Evolutionary conservation across 345 rosid genomes (phyloP).

Genomic region (Linum trigynum): DNA sequence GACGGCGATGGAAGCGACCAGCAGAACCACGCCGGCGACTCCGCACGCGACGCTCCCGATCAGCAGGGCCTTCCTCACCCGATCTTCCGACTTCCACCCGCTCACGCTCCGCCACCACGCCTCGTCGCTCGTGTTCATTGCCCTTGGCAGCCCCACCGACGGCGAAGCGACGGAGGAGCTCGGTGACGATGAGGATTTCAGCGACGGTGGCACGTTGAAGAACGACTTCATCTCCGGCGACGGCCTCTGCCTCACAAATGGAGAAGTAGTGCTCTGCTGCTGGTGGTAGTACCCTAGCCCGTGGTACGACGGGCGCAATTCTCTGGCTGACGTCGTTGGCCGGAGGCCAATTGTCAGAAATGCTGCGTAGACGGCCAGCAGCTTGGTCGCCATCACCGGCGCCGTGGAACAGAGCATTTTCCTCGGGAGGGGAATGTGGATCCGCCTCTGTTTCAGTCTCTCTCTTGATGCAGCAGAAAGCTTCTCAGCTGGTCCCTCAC

Average conservation of each 20-base stretch:
- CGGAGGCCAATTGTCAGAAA: too few relatives aligned
- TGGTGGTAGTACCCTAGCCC: constrained; percentile 37
- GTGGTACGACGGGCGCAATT: constrained; percentile 62
- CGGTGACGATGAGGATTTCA: constrained; percentile 18
- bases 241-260: constrained; percentile 20
- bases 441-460: too few relatives aligned
- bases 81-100: constrained; percentile 22
- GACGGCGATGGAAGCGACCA: constrained; percentile 39
- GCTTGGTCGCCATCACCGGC: too few relatives aligned
- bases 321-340: constrained; percentile 23
- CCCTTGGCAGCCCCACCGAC: constrained; percentile 36
- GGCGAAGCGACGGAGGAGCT: neutral
- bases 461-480: too few relatives aligned
- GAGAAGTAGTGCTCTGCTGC: constrained; percentile 20
- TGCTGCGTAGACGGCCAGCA: too few relatives aligned
- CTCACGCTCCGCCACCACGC: constrained; percentile 30
- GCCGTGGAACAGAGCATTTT: too few relatives aligned
- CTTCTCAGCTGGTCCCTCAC: too few relatives aligned
- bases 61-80: constrained; percentile 50
- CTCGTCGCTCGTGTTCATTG: constrained; percentile 28
- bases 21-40: constrained; percentile 38
- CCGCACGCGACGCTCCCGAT: constrained; percentile 60
- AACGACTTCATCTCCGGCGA: constrained; percentile 46
- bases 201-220: constrained; percentile 26
- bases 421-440: too few relatives aligned